These are phyloP conservation scores for Candida insectorum DNA, from an alignment of 805 yeast genomes.

Conservation along the genomic window DNA sequence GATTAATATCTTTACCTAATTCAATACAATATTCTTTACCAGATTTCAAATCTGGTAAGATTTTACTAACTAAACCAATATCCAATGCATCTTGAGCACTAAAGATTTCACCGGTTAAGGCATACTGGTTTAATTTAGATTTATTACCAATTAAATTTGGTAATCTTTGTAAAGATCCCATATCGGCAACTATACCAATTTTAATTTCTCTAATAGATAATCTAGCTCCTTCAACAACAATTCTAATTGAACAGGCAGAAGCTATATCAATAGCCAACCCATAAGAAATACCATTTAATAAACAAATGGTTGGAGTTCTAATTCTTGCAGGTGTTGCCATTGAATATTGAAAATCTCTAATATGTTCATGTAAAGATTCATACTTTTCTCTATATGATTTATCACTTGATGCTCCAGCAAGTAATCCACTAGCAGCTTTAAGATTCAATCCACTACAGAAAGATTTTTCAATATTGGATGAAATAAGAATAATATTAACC, in stretches of 20 bases:
- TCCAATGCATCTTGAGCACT: conserved; percentile 50
- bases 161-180: conserved; percentile 71
- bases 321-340: conserved; percentile 48
- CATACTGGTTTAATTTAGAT: conserved; percentile 56
- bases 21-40: conserved; percentile 50
- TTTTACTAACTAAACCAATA: conserved; percentile 52
- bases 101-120: conserved; percentile 60
- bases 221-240: conserved; percentile 48
- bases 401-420: conserved; percentile 1
- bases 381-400: conserved; percentile 13
- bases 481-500: conserved; percentile 50
- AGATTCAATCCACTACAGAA: conserved; percentile 69
- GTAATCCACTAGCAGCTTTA: conserved; percentile 22
- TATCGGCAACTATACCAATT: conserved; percentile 75
- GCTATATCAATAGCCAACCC: conserved; percentile 73
- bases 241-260: conserved; percentile 54
- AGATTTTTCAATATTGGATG: conserved; percentile 53
- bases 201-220: conserved; percentile 68
- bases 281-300: conserved; percentile 59
- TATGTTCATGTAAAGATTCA: conserved; percentile 28
- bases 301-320: conserved; percentile 59
- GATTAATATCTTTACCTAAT: conserved; percentile 46
- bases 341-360: conserved; percentile 57
- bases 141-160: conserved; percentile 51
- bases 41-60: conserved; percentile 42